Conservation (phyloP, 176 grass and related monocot genomes). For the Metroxylon sagu region DNA sequence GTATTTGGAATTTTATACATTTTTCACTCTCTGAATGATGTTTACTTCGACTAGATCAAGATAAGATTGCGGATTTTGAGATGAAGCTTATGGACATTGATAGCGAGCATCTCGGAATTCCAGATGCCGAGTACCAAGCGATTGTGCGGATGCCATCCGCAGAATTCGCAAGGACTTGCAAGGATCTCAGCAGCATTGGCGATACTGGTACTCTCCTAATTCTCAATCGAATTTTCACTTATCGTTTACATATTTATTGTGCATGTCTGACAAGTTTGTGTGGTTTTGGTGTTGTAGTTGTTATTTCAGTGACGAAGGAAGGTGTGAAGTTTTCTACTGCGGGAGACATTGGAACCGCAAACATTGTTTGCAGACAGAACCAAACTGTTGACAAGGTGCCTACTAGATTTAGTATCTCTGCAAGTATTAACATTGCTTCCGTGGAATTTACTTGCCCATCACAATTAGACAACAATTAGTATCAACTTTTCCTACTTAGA, state of each 20-base stretch:
- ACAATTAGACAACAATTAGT: too few species aligned
- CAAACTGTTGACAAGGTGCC: conserved; percentile 30
- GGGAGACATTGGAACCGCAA: conserved; percentile 34
- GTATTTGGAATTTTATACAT: too few species aligned
- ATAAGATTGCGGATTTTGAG: conserved; percentile 30
- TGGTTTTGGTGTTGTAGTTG: conserved; percentile 16
- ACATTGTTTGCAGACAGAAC: conserved; percentile 32
- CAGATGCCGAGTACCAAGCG: conserved; percentile 25
- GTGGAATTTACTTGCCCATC: too few species aligned
- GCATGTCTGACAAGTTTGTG: not conserved
- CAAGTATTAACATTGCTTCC: too few species aligned
- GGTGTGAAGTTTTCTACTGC: conserved; percentile 39
- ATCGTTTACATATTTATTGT: not conserved
- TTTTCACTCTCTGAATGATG: too few species aligned
- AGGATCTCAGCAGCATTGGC: conserved; percentile 39
- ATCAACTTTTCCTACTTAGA: too few species aligned
- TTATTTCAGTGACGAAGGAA: conserved; percentile 33
- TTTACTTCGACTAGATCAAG: conserved; percentile 11
- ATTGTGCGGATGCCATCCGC: conserved; percentile 15
- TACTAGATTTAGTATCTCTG: too few species aligned
- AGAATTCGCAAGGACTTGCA: conserved; percentile 35
- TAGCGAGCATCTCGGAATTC: conserved; percentile 33
- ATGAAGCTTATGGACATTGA: conserved; percentile 48
- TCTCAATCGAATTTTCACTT: not conserved
- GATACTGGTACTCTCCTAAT: conserved; percentile 20